Base-by-base conservation (phyloP, 177 flowering plant genomes). In the Vitis hybrid region DNA sequence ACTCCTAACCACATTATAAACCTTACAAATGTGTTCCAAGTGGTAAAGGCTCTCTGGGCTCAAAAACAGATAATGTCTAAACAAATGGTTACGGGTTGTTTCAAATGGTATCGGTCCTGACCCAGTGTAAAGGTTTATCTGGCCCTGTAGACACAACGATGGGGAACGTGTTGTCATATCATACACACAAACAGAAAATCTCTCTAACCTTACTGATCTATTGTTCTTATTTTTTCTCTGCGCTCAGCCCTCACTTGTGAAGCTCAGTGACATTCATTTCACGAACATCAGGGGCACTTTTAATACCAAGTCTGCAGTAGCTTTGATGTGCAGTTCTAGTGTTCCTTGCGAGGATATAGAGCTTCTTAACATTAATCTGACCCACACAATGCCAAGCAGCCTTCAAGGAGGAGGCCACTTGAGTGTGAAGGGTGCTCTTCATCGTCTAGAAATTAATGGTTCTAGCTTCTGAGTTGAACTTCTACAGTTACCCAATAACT, bases 221-320 rank as follows among this genome's bases (percentile, higher is more conserved):
- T 24, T 24, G 27, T 24, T 24, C 27, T 24, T 24, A 2, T 24
- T 24, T 17, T 12, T 17, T 48, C 7, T 14, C 17, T 10, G 27
- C 27, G 3, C 11, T 60, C 20, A 79, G 82, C 73, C 85, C 2
- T 82, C 85, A 5, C 61, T 27, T 13, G 82, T 82, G 69, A 63
- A 72, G 71, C 65, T 82, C 18, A 64, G 66, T 8, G 51, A 77
- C 60, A 61, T 82, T 9, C 8, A 30, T 10, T 72, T 78, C 73
- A 72, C 55, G 67, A 80, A 82, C 69, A 77, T 84, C 11, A 78
- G 60, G 3, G 84, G 85, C 17, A 78, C 81, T 7, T 78, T 76
- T 24, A 74, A 74, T 20, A 69, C 76, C 13, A 50, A 74, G 54
- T 53, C 32, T 54, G 73, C 73, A 58, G 81, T 74, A 15, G 60